These are phyloP conservation scores for Beta macrorhiza DNA, from an alignment of 179 eudicot species.

Conservation along the genomic window DNA sequence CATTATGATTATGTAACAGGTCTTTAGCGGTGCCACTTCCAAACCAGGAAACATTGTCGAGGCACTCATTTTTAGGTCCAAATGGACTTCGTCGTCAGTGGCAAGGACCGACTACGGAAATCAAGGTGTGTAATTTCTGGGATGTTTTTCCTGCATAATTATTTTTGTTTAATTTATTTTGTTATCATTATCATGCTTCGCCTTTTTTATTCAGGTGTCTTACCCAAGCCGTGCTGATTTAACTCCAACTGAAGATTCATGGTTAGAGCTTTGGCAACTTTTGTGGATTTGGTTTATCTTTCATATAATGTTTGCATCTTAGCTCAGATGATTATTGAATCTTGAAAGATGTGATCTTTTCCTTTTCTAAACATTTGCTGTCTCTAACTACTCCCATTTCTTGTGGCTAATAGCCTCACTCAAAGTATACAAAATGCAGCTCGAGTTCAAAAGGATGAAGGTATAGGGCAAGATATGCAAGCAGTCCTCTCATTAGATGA, in stretches of 20 bases:
- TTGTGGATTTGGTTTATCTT: slow-evolving; percentile 8
- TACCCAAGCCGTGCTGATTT: slow-evolving; percentile 73
- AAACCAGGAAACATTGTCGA: slow-evolving; percentile 89
- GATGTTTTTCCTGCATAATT: slow-evolving; percentile 6
- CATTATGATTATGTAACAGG: slow-evolving; percentile 40
- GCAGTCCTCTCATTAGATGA: slow-evolving; percentile 82
- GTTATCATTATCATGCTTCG: not conserved
- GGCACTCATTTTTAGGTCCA: slow-evolving; percentile 89
- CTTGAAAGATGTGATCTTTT: not conserved
- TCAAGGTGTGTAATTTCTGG: slow-evolving; percentile 49
- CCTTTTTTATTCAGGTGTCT: slow-evolving; percentile 49
- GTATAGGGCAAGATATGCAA: slow-evolving; percentile 58
- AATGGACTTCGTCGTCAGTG: slow-evolving; percentile 81
- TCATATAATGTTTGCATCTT: not conserved
- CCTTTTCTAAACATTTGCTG: slow-evolving; percentile 3
- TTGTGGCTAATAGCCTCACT: slow-evolving; percentile 44
- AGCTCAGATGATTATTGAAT: slow-evolving; percentile 7
- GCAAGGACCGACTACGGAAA: slow-evolving; percentile 69
- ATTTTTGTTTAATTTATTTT: not conserved
- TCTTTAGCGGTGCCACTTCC: slow-evolving; percentile 73
- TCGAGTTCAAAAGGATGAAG: slow-evolving; percentile 41
- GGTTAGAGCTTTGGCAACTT: slow-evolving; percentile 40
- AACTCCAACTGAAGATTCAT: slow-evolving; percentile 45
- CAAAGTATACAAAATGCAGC: slow-evolving; percentile 46
- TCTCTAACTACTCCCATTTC: slow-evolving; percentile 25